Evolutionary conservation across 306 rosid genomes (phyloP), one percentile per base, ranked within the genome.

Genomic region (Corylus heterophylla): DNA sequence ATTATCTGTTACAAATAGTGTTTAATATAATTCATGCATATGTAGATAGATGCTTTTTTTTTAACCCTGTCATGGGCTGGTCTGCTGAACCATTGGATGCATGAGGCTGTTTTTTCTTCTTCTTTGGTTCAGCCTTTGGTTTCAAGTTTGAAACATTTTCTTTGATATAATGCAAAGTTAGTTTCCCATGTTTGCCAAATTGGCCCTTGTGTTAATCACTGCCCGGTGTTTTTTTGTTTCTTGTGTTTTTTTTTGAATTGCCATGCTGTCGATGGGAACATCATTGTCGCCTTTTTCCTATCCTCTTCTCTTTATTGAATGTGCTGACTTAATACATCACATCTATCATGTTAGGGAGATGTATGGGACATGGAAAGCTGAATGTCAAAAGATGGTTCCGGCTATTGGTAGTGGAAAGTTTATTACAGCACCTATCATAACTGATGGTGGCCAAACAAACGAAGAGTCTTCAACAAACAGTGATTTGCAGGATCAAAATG

Each of bases 371-470:
- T 89, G 89, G 97, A 94, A 92, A 86, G 90, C 89, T 76, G 92
- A 94, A 85, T 94, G 98, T 79, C 93, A 91, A 87, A 89, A 80
- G 80, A 86, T 92, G 84, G 97, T 88, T 69, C 92, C 97, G 45
- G 78, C 67, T 75, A 85, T 94, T 80, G 98, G 97, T 73, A 83
- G 78, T 80, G 98, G 97, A 82, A 89, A 88, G 78, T 87, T 86
- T 85, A 39, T 92, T 59, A 86, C 91, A 47, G 51, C 94, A 6
- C 90, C 97, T 68, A 83, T 92, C 50, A 1, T 91, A 67, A 42
- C 75, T 7, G 92, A 88, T 5, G 89, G 89, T 55, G 97, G 92
- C 69, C 78, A 69, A 27, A 89, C 88, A 47, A 71, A 68, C 68
- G 91, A 88, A 47, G 84, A 74, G 56, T 85, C 91, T 80, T 45